Evolutionary conservation across 1,139 yeast species (phyloP), one percentile per base, ranked within the genome.

Genomic region (Candida tunisiensis): DNA sequence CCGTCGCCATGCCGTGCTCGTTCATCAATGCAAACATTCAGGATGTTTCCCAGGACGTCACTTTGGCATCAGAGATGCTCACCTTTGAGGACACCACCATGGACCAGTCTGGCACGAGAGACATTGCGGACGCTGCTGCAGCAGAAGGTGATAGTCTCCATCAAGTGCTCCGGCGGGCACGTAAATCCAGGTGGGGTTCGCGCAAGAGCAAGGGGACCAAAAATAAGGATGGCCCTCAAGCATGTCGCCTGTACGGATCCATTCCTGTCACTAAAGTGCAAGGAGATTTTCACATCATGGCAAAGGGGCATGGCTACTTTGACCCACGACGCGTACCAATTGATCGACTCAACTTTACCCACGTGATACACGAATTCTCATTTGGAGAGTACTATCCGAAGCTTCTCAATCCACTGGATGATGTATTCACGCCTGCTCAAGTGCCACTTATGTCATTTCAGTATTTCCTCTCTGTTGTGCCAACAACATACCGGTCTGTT

Each of bases 301-400:
- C 79, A 3, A 69, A 65, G 41, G 91, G 85, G 0, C 56, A 59
- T 36, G 85, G 78, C 2, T 71, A 15, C 12, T 22, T 26, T 19
- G 65, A 32, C 55, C 65, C 34, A 49, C 53, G 29, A 59, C 62
- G 3, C 64, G 67, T 4, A 18, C 44, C 24, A 2, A 27, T 29
- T 8, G 69, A 68, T 20, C 53, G 62, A 12, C 50, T 80, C 31
- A 79, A 88, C 47, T 78, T 85, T 44, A 66, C 93, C 2, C 98
- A 88, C 51, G 69, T 70, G 5, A 74, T 88, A 33, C 71, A 69
- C 35, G 96, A 88, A 49, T 69, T 83, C 37, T 83, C 95, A 7
- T 88, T 74, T 52, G 98, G 99, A 13, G 80, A 71, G 19, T 83
- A 77, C 50, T 83, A 70, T 45, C 96, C 98, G 2, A 75, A 68